A percentile compares a stretch with the other conserved stretches of the same genome.
Conservation (phyloP, 2,329 filamentous ascomycete species). For the Aureobasidium pullulans region DNA sequence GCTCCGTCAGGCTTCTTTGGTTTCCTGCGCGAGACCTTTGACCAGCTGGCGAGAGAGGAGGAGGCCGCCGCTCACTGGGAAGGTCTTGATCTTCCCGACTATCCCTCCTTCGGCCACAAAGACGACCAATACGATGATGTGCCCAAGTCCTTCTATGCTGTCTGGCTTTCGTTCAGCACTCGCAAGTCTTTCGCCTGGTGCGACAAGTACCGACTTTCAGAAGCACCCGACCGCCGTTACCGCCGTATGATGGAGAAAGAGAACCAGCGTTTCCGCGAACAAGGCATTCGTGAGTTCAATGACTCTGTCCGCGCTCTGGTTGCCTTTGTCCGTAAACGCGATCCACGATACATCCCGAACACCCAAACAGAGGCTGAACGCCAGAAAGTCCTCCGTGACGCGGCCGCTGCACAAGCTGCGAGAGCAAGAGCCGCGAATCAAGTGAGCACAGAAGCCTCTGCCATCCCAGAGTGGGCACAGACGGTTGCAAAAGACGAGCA, state of each 20-base stretch:
- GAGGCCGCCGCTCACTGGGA: slow-evolving; percentile 65
- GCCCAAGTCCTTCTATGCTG: slow-evolving; percentile 72
- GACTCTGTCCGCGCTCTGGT: slow-evolving; percentile 83
- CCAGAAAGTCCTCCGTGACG: slow-evolving; percentile 68
- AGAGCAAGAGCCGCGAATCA: slow-evolving; percentile 74
- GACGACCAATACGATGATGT: slow-evolving; percentile 66
- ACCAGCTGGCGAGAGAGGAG: slow-evolving; percentile 74
- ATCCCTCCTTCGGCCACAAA: slow-evolving; percentile 77
- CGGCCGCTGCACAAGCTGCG: slow-evolving; percentile 76
- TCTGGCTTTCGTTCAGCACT: slow-evolving; percentile 77
- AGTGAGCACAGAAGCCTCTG: slow-evolving; percentile 56
- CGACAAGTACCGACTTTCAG: slow-evolving; percentile 73
- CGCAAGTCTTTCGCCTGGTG: slow-evolving; percentile 84
- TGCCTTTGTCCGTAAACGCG: slow-evolving; percentile 81
- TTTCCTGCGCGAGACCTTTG: slow-evolving; percentile 68
- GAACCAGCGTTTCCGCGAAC: slow-evolving; percentile 76
- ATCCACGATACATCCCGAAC: slow-evolving; percentile 75
- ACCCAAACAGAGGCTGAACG: slow-evolving; percentile 72
- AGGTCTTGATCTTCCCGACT: slow-evolving; percentile 52
- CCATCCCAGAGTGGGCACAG: slow-evolving; percentile 69
- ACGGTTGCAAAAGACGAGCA: slow-evolving; percentile 48
- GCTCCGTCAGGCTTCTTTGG: slow-evolving; percentile 78
- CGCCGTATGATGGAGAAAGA: slow-evolving; percentile 91
- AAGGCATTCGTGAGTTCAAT: slow-evolving; percentile 81
- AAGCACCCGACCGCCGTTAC: slow-evolving; percentile 77